Percentiles rank a stretch among this genome's conserved stretches.
Evolutionary conservation across 2,329 filamentous ascomycete species (phyloP).

Genomic region (Epichloe sibirici): DNA sequence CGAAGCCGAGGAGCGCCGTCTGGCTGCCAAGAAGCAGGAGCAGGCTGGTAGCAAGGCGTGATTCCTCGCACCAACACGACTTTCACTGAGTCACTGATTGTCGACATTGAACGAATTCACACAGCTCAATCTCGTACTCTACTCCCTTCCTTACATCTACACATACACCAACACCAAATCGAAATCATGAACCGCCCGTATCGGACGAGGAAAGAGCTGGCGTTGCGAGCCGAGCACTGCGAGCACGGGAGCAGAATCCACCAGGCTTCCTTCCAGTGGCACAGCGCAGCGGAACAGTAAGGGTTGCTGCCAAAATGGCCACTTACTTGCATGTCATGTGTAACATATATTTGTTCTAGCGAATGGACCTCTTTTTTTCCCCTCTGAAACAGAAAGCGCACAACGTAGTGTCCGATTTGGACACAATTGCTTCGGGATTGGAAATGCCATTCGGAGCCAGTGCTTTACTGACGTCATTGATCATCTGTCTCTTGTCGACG

Average conservation of each 20-base stretch:
- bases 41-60: constrained; percentile 12
- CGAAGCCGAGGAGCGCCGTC: constrained; percentile 58
- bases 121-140: background rate
- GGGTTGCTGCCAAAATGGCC: background rate
- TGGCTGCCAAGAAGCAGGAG: constrained; percentile 30
- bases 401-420: too few relatives aligned
- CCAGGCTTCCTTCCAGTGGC: background rate
- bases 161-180: background rate
- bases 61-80: background rate
- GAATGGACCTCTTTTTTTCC: too few relatives aligned
- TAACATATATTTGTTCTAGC: background rate
- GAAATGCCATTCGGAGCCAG: too few relatives aligned
- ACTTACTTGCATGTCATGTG: background rate
- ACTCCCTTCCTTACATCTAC: background rate
- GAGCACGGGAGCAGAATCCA: background rate
- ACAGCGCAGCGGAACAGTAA: background rate
- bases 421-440: too few relatives aligned
- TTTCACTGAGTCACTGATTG: too few relatives aligned
- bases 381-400: too few relatives aligned
- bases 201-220: background rate
- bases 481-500: too few relatives aligned
- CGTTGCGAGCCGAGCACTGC: background rate
- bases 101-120: background rate
- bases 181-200: background rate
- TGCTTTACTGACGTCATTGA: too few relatives aligned